Percentiles rank a stretch among this genome's conserved stretches.
Conservation (phyloP, 345 rosid genomes). For the Eucalyptus cloeziana region DNA sequence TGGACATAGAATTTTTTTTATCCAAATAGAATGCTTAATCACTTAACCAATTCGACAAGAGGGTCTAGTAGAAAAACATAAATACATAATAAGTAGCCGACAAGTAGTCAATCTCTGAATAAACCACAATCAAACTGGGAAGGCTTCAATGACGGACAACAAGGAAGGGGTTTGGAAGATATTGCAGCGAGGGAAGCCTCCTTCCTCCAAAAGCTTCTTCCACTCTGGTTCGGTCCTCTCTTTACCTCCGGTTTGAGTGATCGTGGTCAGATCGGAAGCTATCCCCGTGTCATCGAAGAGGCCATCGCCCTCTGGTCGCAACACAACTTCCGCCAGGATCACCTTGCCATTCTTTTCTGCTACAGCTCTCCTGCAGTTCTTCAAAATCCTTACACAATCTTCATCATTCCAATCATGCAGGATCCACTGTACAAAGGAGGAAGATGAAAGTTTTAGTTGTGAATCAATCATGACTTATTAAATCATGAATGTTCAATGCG, state of each 20-base stretch:
- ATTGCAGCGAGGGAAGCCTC: slow-evolving; percentile 12
- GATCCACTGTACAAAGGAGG: not conserved
- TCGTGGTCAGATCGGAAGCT: slow-evolving; percentile 2
- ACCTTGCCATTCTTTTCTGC: not conserved
- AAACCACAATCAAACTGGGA: not conserved
- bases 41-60: not conserved
- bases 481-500: not conserved
- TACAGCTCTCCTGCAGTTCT: slow-evolving; percentile 1
- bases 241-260: slow-evolving; percentile 6
- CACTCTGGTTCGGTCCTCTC: slow-evolving; percentile 13
- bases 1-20: not conserved
- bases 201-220: slow-evolving; percentile 13
- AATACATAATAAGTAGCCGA: not conserved
- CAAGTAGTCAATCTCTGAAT: not conserved
- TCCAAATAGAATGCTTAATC: not conserved
- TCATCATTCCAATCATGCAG: slow-evolving; percentile 15
- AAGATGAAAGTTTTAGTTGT: not conserved
- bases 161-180: slow-evolving; percentile 4
- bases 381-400: slow-evolving; percentile 6
- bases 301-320: not conserved
- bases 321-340: not conserved
- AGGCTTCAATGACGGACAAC: slow-evolving; percentile 10
- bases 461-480: not conserved
- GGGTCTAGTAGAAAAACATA: not conserved
- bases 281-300: not conserved